Percentiles rank a stretch among this genome's conserved stretches.
Conservation (phyloP, 2,329 filamentous ascomycete genomes). For the Cladosporium velox region DNA sequence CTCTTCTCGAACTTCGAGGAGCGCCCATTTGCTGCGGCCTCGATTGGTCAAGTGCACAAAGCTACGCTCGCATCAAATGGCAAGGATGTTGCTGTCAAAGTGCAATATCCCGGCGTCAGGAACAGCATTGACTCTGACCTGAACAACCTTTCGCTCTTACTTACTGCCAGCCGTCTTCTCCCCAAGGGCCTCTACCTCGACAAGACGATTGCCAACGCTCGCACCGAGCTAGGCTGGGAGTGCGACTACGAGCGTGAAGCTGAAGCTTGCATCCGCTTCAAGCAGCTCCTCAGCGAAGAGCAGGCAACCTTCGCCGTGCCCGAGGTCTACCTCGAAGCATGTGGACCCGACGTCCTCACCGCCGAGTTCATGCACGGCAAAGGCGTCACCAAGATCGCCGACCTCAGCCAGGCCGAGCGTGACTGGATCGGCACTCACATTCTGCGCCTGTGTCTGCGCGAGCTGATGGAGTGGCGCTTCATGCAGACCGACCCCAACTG, state of each 20-base stretch:
- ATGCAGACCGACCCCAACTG: conserved; percentile 99
- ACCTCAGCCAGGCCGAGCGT: conserved; percentile 77
- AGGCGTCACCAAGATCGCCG: conserved; percentile 74
- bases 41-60: conserved; percentile 93
- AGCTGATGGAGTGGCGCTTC: conserved; percentile 91
- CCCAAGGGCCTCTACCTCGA: conserved; percentile 92
- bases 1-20: conserved; percentile 86
- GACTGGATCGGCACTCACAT: conserved; percentile 98
- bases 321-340: conserved; percentile 73
- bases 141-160: conserved; percentile 85
- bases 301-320: conserved; percentile 76
- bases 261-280: conserved; percentile 74
- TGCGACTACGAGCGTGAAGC: conserved; percentile 94
- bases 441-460: conserved; percentile 84
- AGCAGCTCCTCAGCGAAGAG: conserved; percentile 73
- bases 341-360: conserved; percentile 82
- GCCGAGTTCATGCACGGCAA: conserved; percentile 89
- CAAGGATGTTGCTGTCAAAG: conserved; percentile 84
- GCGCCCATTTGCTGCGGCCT: conserved; percentile 88
- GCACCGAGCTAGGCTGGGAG: conserved; percentile 91
- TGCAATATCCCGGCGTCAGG: conserved; percentile 95
- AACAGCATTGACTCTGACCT: conserved; percentile 96
- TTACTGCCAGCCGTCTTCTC: conserved; percentile 85
- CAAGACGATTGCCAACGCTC: conserved; percentile 95
- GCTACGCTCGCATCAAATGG: conserved; percentile 76